phyloP scores from a whole-genome alignment of 169 alveolate species.

The Plasmodium berghei region DNA sequence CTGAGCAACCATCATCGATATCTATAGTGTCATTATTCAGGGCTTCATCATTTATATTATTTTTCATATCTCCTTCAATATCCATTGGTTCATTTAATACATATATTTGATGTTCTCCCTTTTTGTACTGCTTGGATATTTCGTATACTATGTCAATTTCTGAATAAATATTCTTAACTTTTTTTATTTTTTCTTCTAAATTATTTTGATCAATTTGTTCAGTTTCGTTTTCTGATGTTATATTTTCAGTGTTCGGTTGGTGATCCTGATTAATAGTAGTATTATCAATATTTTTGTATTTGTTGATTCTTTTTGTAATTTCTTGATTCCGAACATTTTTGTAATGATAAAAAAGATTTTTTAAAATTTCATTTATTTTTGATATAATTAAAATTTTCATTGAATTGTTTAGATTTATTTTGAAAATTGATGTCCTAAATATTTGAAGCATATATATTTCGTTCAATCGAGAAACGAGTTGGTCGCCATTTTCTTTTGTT shows the following conservation, averaged over 20 bases:
- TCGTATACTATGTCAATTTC: not conserved
- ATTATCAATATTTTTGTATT: not conserved
- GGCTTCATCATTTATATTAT: not conserved
- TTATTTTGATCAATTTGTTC: not conserved
- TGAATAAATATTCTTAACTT: not conserved
- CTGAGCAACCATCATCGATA: not conserved
- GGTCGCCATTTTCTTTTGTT: too few relatives aligned
- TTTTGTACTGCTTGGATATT: not conserved
- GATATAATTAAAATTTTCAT: slow-evolving; percentile 44
- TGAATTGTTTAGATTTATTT: slow-evolving; percentile 42
- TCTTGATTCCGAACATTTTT: not conserved
- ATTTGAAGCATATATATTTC: slow-evolving; percentile 44
- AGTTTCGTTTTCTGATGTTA: not conserved
- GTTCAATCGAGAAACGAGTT: slow-evolving; percentile 4
- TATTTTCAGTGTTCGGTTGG: not conserved
- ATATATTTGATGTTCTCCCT: not conserved
- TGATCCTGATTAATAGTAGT: too few relatives aligned
- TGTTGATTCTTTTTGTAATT: not conserved
- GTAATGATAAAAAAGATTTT: slow-evolving; percentile 8
- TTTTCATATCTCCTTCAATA: too few relatives aligned
- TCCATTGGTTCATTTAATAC: too few relatives aligned
- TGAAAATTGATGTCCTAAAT: slow-evolving; percentile 37
- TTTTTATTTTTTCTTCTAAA: not conserved
- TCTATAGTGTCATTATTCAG: not conserved
- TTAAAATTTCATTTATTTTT: slow-evolving; percentile 46